Base-by-base conservation (phyloP, 352 stramenopile species). In the Globisporangium acanthophoron region DNA sequence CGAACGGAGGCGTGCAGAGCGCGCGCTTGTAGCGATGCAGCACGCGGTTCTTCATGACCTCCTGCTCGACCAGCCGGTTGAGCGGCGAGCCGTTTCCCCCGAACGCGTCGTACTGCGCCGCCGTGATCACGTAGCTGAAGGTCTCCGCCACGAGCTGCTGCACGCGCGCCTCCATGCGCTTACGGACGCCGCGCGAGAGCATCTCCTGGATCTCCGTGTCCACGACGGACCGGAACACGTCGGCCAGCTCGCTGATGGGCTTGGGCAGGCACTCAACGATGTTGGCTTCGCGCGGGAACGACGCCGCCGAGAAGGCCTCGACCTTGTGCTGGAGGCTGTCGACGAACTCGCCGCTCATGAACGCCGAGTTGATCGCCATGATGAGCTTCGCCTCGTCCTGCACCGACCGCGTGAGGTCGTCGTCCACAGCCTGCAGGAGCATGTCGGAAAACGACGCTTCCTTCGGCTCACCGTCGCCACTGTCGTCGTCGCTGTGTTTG, bases 301-400 rank as follows among this genome's bases (percentile, higher is more conserved):
- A 69, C 3, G 48, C 52, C 0, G 44, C 24, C 7, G 76, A 87
- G 46, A 77, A 81, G 8, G 81, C 77, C 35, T 74, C 58, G 48
- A 94, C 78, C 59, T 87, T 87, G 40, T 58, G 59, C 46, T 87
- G 66, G 12, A 94, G 61, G 13, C 59, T 72, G 29, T 74, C 69
- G 41, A 92, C 68, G 62, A 92, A 92, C 49, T 89, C 74, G 18
- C 78, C 76, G 54, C 85, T 92, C 71, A 90, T 79, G 56, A 81
- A 89, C 5, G 85, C 71, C 51, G 85, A 92, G 62, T 92, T 92
- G 60, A 94, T 90, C n/a, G 85, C 87, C 82, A 94, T 92, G 59
- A 94, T 80, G 27, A 90, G 75, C 45, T 85, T 87, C 33, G 82
- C 78, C 48, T 94, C 82, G 24, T 89, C 74, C 52, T 92, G 78